Evolutionary conservation across 2,329 filamentous ascomycete genomes (phyloP), one percentile per base, ranked within the genome.

Genomic region (Alternaria brassicicola): DNA sequence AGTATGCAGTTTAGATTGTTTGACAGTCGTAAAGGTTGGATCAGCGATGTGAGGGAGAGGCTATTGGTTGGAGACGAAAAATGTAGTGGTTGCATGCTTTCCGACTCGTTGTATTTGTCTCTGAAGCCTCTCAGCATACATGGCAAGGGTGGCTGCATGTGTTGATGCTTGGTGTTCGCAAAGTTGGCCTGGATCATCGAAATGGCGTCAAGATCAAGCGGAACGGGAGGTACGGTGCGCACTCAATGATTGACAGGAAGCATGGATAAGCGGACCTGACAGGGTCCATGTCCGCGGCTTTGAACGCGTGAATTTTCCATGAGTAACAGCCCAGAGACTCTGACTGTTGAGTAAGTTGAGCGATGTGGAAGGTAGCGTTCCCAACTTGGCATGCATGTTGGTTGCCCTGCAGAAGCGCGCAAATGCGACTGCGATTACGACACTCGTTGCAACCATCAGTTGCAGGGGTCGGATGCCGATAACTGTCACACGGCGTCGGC

Each of bases 211-310:
- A 50, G n/a, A 28, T n/a, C 28, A 45, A 41, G 55, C 51, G 55
- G 55, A 58, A 58, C 55, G 55, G 55, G 55, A 58, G 55, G 55
- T 58, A 58, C 55, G 55, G 55, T 55, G 45, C 55, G 55, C 31
- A 31, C 30, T 49, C 51, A 39, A 46, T 55, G 45, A 54, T 21
- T 55, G 51, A 48, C 51, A 55, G 33, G 33, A 58, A 41, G 46
- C 42, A 23, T 51, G 55, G 55, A 48, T 43, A 48, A 38, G 45
- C 51, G 51, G 55, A 43, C 39, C 45, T 55, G 55, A 50, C 55
- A 58, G 51, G 49, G 45, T 46, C 33, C 26, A 33, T n/a, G 12
- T 53, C 31, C 47, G 43, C 55, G 55, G 55, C 36, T 30, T 41
- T 30, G n/a, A 15, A 53, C 41, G 39, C 33, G 55, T 53, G 39